Evolutionary conservation across 805 yeast species (phyloP), one percentile per base, ranked within the genome.

Genomic region (Pichia californica): DNA sequence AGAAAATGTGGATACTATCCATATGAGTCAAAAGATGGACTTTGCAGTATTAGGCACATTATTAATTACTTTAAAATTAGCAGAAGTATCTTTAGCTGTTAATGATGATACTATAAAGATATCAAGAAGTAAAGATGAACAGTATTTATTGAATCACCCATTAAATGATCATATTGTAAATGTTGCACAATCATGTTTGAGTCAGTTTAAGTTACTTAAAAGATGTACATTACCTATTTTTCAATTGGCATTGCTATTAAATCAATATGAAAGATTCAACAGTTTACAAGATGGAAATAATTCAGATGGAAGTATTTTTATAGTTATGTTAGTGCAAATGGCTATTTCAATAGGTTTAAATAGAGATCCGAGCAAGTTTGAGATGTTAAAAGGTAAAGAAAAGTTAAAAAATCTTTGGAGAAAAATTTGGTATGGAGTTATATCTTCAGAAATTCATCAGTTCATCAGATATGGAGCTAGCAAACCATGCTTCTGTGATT

Each of bases 311-410:
- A 79, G 73, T 52, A 72, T 77, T 7, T 71, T 74, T 42, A 57
- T 73, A 13, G 77, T 81, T 1, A 69, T 77, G 61, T 64, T 79
- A 26, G 61, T 79, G 14, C 86, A 80, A 53, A 78, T 82, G 83
- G 85, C 82, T 0, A 69, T 76, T 42, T 70, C 81, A 31, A 69
- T 81, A 49, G 89, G 88, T 0, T 55, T 82, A 21, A 81, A 82
- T 55, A 68, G 88, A 51, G 88, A 82, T 49, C 88, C 88, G 0
- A 71, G 68, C 36, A 65, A 66, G 31, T 76, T 77, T 51, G 57
- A 55, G n/a, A 7, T 44, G 1, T n/a, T 36, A 9, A 31, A 41
- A 2, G 37, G 44, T 9, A 31, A 42, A 7, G 43, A 48, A 14
- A 64, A 54, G 42, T 44, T 53, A 13, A 66, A 69, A 23, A 73